phyloP scores from a whole-genome alignment of 805 yeast genomes.

The Starmerella lactis-condensi region DNA sequence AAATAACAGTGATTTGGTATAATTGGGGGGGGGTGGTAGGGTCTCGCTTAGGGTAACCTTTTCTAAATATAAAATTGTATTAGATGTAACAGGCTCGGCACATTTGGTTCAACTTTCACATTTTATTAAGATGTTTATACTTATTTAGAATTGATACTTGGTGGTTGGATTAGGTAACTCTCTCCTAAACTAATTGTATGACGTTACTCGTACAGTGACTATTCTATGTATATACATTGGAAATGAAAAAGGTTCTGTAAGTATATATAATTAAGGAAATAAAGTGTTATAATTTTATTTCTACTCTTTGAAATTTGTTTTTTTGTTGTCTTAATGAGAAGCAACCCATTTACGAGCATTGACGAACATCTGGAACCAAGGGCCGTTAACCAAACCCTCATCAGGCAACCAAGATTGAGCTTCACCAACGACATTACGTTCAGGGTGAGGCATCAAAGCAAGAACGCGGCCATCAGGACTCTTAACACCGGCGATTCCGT shows the following conservation, averaged over 20 bases:
- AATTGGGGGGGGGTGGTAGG: no score
- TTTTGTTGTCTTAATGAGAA: not conserved
- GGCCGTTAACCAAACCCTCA: conserved; percentile 30
- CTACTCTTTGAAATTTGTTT: not conserved
- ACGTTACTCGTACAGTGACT: no score
- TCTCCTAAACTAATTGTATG: no score
- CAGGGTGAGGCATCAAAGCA: conserved; percentile 99
- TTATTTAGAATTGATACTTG: no score
- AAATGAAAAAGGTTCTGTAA: conserved; percentile 1
- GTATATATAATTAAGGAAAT: not conserved
- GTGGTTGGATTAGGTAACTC: no score
- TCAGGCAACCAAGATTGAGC: conserved; percentile 79
- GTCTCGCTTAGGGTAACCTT: no score
- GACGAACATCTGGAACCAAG: conserved; percentile 86
- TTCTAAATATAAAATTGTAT: no score
- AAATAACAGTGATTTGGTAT: no score
- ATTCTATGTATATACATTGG: no score
- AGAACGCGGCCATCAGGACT: conserved; percentile 85
- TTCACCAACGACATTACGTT: conserved; percentile 74
- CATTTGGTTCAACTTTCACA: no score
- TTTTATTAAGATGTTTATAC: no score
- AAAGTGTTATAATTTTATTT: not conserved
- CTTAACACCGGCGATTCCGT: conserved; percentile 80
- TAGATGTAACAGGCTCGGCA: no score
- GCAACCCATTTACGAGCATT: conserved; percentile 84